Conservation (phyloP, 352 stramenopile species). For the Pythium monospermum region DNA sequence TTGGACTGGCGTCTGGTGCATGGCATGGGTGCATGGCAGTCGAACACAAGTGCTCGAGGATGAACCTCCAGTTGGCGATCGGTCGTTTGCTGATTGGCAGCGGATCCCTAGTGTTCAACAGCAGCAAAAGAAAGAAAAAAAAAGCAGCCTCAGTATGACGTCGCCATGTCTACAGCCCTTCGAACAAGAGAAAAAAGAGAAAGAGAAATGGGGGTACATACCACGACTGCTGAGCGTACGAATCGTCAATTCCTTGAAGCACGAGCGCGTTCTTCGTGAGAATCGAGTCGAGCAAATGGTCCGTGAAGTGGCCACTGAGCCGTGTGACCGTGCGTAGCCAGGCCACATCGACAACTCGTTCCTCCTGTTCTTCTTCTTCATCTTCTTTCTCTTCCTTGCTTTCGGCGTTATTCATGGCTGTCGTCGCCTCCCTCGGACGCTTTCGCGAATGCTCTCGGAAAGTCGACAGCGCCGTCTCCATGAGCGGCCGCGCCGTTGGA, state of each 20-base stretch:
- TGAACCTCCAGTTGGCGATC: slow-evolving; percentile 20
- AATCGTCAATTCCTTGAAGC: slow-evolving; percentile 20
- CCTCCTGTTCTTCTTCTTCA: slow-evolving; percentile 3
- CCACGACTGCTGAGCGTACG: slow-evolving; percentile 28
- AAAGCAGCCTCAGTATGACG: neutral
- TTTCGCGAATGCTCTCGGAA: slow-evolving; percentile 13
- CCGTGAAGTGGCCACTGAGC: slow-evolving; percentile 16
- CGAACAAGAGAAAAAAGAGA: too few relatives aligned
- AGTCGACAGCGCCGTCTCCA: slow-evolving; percentile 4
- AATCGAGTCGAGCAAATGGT: slow-evolving; percentile 21
- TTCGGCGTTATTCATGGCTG: neutral
- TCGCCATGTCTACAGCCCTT: too few relatives aligned
- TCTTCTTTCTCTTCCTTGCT: neutral
- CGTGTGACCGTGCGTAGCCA: slow-evolving; percentile 11
- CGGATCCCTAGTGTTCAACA: slow-evolving; percentile 9
- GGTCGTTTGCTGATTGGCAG: slow-evolving; percentile 19
- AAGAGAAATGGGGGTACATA: slow-evolving; percentile 8
- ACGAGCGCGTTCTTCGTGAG: slow-evolving; percentile 13
- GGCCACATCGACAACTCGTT: neutral
- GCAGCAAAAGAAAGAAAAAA: neutral
- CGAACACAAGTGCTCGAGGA: slow-evolving; percentile 21
- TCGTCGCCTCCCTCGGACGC: slow-evolving; percentile 4
- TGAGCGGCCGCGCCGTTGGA: slow-evolving; percentile 15
- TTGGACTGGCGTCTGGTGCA: neutral
- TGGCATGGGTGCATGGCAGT: slow-evolving; percentile 13